Evolutionary conservation across 768 basidiomycete genomes (phyloP).

Genomic region (Suillus sp.): DNA sequence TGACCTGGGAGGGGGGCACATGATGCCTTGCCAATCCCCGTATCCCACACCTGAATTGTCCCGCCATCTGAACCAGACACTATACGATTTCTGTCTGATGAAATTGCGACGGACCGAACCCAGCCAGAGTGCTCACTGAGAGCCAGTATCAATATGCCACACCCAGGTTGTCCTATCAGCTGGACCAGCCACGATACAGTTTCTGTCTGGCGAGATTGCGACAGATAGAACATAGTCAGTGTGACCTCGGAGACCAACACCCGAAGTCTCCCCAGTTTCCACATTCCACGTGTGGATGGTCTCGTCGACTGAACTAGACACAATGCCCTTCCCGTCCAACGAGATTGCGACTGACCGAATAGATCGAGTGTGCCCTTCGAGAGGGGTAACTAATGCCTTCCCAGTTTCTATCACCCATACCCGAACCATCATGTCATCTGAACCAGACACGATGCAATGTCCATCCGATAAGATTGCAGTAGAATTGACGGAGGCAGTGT

Average conservation of each 20-base stretch:
- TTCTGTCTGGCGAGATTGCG: conserved; percentile 5
- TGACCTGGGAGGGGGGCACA: too few relatives aligned
- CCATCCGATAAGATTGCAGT: conserved; percentile 4
- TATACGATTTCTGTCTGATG: too few relatives aligned
- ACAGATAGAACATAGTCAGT: background rate
- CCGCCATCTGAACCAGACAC: too few relatives aligned
- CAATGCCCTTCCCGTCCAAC: background rate
- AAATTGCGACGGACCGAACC: too few relatives aligned
- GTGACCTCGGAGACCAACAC: conserved; percentile 4
- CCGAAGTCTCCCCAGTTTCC: background rate
- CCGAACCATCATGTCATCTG: background rate
- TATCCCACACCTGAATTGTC: too few relatives aligned
- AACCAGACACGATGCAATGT: conserved; percentile 4
- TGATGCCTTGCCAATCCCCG: too few relatives aligned
- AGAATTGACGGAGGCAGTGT: background rate
- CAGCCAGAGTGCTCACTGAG: background rate
- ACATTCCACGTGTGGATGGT: conserved; percentile 3
- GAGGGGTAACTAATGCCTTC: background rate
- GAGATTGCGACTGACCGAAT: background rate
- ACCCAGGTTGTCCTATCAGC: background rate
- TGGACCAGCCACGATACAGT: conserved; percentile 5
- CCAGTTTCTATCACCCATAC: background rate
- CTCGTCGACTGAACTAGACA: conserved; percentile 11
- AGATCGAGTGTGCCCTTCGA: too few relatives aligned
- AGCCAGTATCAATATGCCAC: background rate